Evolutionary conservation across 129 eudicot genomes (phyloP), one percentile per base, ranked within the genome.

Genomic region (Pseudognaphalium luteoalbum): DNA sequence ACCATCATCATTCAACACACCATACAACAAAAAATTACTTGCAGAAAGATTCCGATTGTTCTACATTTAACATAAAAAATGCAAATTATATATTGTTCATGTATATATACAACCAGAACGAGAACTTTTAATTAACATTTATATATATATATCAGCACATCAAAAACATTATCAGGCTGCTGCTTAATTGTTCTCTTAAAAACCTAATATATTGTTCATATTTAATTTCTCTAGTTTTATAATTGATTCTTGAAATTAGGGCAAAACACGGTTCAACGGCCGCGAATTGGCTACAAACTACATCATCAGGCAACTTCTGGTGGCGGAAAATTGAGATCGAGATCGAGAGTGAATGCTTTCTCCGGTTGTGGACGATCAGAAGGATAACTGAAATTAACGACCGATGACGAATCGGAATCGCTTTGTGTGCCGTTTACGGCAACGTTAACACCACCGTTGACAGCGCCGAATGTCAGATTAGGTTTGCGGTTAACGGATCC

Each of bases 301-400:
- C 66, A 51, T 78, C 78, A 84, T 84, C 78, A 84, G 14, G 70
- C 87, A 39, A 71, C 76, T 76, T 82, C 87, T 28, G 88, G 80
- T 8, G 91, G 88, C 2, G 88, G 86, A 8, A 78, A 66, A 81
- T 87, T 87, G 1, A 87, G 91, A 81, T 87, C 91, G 39, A 87
- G 78, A 75, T 81, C 85, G 7, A 84, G 72, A 69, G 75, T 71
- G 16, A 84, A 71, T 5, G 80, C 1, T 20, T 68, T 84, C 41
- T 60, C 80, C 33, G 80, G 65, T 16, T 52, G 70, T 35, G 16
- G 61, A 50, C 70, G 73, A 29, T 58, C 70, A 17, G 68, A 28
- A 16, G 61, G 41, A 47, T 20, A 20, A n/a, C 70, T 81, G 73
- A 56, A 67, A 66, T 86, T 76, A 5, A 86, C 82, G 37, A 86